These are phyloP conservation scores for Xylariaceae sp. DNA, from an alignment of 2,329 filamentous ascomycete species.

Conservation along the genomic window DNA sequence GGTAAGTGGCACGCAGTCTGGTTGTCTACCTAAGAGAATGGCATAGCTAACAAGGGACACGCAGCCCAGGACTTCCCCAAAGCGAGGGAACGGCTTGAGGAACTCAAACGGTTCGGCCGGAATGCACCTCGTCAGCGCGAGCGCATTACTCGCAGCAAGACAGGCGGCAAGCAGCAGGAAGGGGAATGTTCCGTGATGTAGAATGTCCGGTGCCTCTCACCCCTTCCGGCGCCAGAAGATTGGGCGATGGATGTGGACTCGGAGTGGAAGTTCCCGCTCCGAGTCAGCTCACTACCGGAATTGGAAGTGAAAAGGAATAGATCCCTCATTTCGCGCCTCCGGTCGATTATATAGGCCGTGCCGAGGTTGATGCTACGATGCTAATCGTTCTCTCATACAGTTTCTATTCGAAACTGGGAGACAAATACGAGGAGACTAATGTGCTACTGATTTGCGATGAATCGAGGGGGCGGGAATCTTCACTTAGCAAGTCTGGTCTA, in stretches of 20 bases:
- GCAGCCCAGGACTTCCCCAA: conserved; percentile 91
- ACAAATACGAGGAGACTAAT: background rate
- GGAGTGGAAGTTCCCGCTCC: conserved; percentile 11
- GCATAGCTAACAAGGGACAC: conserved; percentile 27
- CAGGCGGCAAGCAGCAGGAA: conserved; percentile 71
- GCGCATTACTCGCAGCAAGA: conserved; percentile 73
- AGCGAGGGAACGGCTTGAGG: conserved; percentile 85
- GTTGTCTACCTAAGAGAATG: background rate
- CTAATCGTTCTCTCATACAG: background rate
- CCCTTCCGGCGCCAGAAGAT: background rate
- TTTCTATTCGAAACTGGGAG: background rate
- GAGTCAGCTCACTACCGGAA: background rate
- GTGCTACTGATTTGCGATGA: background rate
- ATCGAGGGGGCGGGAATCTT: background rate
- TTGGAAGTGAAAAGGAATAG: background rate
- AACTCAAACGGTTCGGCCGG: conserved; percentile 75
- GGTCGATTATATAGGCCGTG: background rate
- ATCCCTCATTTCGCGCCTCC: conserved; percentile 10
- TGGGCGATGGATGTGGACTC: conserved; percentile 14
- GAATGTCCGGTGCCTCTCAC: conserved; percentile 19
- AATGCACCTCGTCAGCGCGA: conserved; percentile 69
- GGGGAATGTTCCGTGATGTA: conserved; percentile 85
- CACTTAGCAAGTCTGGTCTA: too few species aligned
- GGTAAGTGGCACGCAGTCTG: conserved; percentile 55
- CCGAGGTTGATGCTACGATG: background rate